Conservation (phyloP, 192 early-diverging fungal species). For the Umbelopsis isabellina region DNA sequence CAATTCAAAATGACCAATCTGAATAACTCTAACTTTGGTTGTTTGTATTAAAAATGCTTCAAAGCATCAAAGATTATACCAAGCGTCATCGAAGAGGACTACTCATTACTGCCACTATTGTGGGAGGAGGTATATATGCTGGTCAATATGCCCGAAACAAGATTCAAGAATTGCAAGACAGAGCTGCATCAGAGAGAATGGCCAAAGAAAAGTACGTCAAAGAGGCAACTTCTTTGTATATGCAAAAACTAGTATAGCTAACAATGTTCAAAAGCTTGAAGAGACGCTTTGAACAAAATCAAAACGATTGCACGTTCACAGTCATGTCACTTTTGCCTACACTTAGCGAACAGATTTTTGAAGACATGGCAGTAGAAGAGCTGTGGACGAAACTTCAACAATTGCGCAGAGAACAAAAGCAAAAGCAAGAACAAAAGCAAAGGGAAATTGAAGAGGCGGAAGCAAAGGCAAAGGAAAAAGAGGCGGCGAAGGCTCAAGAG, state of each 20-base stretch:
- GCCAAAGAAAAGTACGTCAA: conserved; percentile 77
- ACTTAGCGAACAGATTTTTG: conserved; percentile 76
- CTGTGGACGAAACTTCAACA: conserved; percentile 68
- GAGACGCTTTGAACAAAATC: conserved; percentile 92
- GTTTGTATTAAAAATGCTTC: not conserved
- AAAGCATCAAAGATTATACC: conserved; percentile 56
- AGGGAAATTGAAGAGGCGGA: conserved; percentile 19
- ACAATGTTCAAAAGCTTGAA: conserved; percentile 63
- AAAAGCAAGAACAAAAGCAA: conserved; percentile 24
- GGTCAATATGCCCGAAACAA: conserved; percentile 75
- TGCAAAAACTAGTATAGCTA: not conserved
- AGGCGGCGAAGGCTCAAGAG: not conserved
- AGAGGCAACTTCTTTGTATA: not conserved
- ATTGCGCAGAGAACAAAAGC: conserved; percentile 39
- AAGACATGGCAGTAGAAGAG: conserved; percentile 80
- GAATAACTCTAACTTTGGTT: not conserved
- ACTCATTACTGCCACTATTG: conserved; percentile 65
- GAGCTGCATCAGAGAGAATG: conserved; percentile 64
- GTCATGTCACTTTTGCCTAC: conserved; percentile 84
- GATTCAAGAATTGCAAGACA: conserved; percentile 73
- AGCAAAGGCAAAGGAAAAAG: conserved; percentile 7
- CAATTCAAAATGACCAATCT: not conserved
- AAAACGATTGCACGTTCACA: conserved; percentile 87
- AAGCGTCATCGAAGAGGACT: conserved; percentile 69
- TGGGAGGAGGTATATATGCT: conserved; percentile 73